Conservation (phyloP, 108 stramenopile species). For the Nitzschia inconspicua region DNA sequence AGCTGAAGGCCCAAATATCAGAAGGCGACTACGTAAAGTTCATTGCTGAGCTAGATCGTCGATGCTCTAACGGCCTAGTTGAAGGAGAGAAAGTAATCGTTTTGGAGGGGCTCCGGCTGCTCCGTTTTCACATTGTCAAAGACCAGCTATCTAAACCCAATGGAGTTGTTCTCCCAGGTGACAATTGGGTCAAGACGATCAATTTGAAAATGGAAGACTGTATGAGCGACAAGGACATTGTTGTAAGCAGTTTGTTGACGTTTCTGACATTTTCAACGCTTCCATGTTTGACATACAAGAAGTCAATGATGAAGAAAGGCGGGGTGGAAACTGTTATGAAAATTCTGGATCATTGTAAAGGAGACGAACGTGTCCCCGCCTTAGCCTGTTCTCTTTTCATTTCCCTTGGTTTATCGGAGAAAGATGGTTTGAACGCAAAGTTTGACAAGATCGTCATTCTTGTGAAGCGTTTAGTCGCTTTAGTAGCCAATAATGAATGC, state of each 20-base stretch:
- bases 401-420: slow-evolving; percentile 14
- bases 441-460: slow-evolving; percentile 1
- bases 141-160: slow-evolving; percentile 13
- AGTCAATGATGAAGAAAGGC: slow-evolving; percentile 5
- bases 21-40: slow-evolving; percentile 24
- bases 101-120: slow-evolving; percentile 4
- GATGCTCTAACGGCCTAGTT: neutral
- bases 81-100: slow-evolving; percentile 1
- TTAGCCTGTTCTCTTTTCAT: slow-evolving; percentile 7
- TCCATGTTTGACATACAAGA: slow-evolving; percentile 7
- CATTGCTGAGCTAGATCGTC: slow-evolving; percentile 13
- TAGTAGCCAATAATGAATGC: neutral
- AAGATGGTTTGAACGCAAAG: slow-evolving; percentile 17
- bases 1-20: slow-evolving; percentile 11
- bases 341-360: slow-evolving; percentile 5
- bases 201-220: neutral
- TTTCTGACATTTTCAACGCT: slow-evolving; percentile 9
- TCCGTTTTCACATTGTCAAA: slow-evolving; percentile 7
- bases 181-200: slow-evolving; percentile 27
- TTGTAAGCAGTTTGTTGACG: slow-evolving; percentile 13
- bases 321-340: slow-evolving; percentile 17
- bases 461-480: neutral
- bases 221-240: neutral
- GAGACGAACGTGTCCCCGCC: slow-evolving; percentile 5
- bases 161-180: slow-evolving; percentile 15